phyloP scores from a whole-genome alignment of 371 early-diverging fungal species.

The Coelomomyces lativittatus region DNA sequence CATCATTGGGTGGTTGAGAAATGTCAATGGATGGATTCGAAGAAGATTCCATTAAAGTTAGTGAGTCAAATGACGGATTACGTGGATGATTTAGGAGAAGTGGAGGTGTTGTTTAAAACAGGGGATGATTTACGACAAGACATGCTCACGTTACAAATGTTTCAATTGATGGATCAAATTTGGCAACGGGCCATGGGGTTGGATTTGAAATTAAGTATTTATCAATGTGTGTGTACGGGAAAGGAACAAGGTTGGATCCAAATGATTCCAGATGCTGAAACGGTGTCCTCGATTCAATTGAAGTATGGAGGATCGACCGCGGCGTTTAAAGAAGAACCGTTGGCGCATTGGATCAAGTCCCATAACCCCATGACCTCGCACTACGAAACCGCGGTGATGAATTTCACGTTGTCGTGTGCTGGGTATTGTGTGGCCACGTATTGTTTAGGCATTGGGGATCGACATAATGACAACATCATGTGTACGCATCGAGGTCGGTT shows the following conservation, averaged over 20 bases:
- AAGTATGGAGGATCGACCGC: constrained; percentile 5
- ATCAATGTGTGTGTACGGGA: constrained; percentile 5
- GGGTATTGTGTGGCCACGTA: constrained; percentile 10
- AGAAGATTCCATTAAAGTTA: constrained; percentile 2
- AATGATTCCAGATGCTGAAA: constrained; percentile 2
- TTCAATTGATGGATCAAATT: constrained; percentile 6
- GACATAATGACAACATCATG: constrained; percentile 13
- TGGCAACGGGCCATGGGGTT: constrained; percentile 5
- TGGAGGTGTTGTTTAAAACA: constrained; percentile 3
- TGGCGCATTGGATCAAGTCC: constrained; percentile 4
- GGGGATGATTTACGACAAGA: constrained; percentile 6
- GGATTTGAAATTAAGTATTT: constrained; percentile 2
- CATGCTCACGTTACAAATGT: constrained; percentile 5
- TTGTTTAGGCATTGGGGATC: constrained; percentile 12
- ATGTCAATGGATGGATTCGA: constrained; percentile 5
- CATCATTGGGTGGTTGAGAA: not conserved
- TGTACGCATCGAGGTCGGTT: constrained; percentile 4
- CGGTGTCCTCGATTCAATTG: constrained; percentile 5
- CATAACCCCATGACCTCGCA: constrained; percentile 5
- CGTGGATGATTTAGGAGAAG: no score
- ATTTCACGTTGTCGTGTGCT: constrained; percentile 4
- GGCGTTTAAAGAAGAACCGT: constrained; percentile 6
- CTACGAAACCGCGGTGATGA: constrained; percentile 3
- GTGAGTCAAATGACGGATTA: no score
- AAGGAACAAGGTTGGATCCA: constrained; percentile 4